Evolutionary conservation across 1,284 basidiomycete genomes (phyloP).

Genomic region (Ganoderma sp.): DNA sequence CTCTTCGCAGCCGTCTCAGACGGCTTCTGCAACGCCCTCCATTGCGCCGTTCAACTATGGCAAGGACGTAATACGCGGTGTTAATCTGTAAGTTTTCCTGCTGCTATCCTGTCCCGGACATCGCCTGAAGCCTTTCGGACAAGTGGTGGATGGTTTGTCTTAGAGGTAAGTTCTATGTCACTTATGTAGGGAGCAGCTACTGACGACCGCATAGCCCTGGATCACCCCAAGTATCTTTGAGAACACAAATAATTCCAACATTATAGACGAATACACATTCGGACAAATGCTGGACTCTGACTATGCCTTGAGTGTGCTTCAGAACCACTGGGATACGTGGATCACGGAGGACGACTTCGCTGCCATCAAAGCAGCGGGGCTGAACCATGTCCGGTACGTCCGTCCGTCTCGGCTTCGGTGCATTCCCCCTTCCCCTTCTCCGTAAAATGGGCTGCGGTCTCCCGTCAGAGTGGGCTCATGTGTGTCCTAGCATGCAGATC

Average conservation of each 20-base stretch:
- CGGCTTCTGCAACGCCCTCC: conserved; percentile 14
- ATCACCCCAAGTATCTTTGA: conserved; percentile 77
- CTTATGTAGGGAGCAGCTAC: neutral
- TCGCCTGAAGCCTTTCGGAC: conserved; percentile 37
- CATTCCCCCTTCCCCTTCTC: neutral
- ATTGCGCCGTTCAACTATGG: conserved; percentile 56
- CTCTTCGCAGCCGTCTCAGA: conserved; percentile 6
- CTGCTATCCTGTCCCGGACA: conserved; percentile 10
- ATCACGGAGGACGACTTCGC: conserved; percentile 74
- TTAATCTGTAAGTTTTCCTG: conserved; percentile 59
- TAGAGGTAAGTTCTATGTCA: conserved; percentile 52
- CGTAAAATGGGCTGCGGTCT: neutral
- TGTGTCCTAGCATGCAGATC: conserved; percentile 61
- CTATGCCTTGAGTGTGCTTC: conserved; percentile 54
- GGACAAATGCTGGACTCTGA: conserved; percentile 58
- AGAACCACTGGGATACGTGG: conserved; percentile 75
- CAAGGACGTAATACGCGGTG: conserved; percentile 59
- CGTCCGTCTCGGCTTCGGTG: neutral
- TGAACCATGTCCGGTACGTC: conserved; percentile 76
- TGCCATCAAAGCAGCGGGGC: conserved; percentile 68
- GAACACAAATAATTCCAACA: conserved; percentile 60
- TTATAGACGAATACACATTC: conserved; percentile 76
- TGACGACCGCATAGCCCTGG: conserved; percentile 59
- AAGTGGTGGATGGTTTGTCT: conserved; percentile 65
- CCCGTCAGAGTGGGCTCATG: neutral